Evolutionary conservation across 345 rosid genomes (phyloP).

Genomic region (Triadica sebifera): DNA sequence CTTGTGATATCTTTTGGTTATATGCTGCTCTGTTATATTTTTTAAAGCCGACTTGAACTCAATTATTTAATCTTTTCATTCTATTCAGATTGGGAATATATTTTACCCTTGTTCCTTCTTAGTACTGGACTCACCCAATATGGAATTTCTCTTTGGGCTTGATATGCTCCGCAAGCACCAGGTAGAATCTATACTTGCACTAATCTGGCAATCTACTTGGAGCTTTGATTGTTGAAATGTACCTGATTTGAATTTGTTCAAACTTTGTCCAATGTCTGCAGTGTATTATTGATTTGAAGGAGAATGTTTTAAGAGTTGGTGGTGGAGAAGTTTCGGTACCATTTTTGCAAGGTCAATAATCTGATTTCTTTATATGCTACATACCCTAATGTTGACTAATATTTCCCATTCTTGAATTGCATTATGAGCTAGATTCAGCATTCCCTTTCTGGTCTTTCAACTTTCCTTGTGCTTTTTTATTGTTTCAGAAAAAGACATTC

Average conservation of each 20-base stretch:
- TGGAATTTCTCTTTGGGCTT: slow-evolving; percentile 96
- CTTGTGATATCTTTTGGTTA: not conserved
- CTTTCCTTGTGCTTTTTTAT: not conserved
- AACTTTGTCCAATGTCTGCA: slow-evolving; percentile 30
- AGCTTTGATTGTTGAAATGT: slow-evolving; percentile 10
- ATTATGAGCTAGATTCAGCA: not conserved
- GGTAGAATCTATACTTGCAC: slow-evolving; percentile 40
- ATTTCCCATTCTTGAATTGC: slow-evolving; percentile 5
- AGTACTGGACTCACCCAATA: slow-evolving; percentile 92
- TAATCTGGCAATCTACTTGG: slow-evolving; percentile 8
- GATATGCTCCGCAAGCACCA: slow-evolving; percentile 99
- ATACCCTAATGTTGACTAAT: not conserved
- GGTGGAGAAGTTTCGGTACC: slow-evolving; percentile 98
- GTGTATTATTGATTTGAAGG: slow-evolving; percentile 93
- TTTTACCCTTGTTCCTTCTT: slow-evolving; percentile 90
- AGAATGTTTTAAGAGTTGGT: slow-evolving; percentile 82
- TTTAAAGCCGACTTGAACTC: slow-evolving; percentile 3
- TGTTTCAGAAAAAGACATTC: slow-evolving; percentile 84
- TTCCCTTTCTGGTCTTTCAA: slow-evolving; percentile 5
- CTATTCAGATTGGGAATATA: slow-evolving; percentile 70
- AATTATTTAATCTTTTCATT: slow-evolving; percentile 2
- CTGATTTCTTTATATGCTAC: slow-evolving; percentile 7
- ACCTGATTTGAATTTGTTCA: slow-evolving; percentile 12
- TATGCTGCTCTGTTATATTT: not conserved
- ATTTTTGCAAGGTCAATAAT: slow-evolving; percentile 78